Base-by-base conservation (phyloP, 177 flowering plant species). In the Vitis hybrid region DNA sequence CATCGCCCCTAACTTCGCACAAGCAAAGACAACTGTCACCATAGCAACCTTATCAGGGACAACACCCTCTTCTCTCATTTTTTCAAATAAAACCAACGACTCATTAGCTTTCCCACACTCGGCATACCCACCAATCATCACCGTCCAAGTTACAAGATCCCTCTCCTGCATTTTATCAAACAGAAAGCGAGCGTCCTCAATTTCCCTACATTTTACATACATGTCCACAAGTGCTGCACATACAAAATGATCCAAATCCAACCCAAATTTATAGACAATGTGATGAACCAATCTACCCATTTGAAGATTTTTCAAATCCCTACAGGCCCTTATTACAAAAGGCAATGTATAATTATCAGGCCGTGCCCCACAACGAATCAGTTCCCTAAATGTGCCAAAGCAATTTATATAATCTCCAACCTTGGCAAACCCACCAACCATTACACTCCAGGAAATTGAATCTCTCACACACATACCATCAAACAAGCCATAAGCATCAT, bases 1-100 rank as follows among this genome's bases (percentile, higher is more conserved):
- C 79, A 80, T 63, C 6, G 82, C 75, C 8, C 89, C 91, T 18
- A 85, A 64, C 50, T 81, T 82, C 9, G 87, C 88, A 72, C 91
- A 87, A 9, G 89, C 82, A 77, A 71, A 52, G 23, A 79, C 82
- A 73, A 82, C 74, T 14, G 72, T 77, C 73, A 83, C 85, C 87
- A 85, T 71, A 5, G 84, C 76, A 60, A 82, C 59, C 70, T 80
- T 83, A 56, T 85, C 89, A 0, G 79, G 81, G 6, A 73, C 71
- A 30, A 82, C 34, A 54, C 87, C 82, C 62, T 75, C 79, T 11
- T 65, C 71, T 65, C 72, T 73, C 88, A 85, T 83, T 69, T 67
- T 56, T 56, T 83, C 86, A 67, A 85, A 85, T 70, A 83, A 74
- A 62, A 58, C 76, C 80, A 80, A 67, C 6, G 88, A 77, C 56